Evolutionary conservation across 352 stramenopile genomes (phyloP).

Genomic region (Pythium phragmiticola): DNA sequence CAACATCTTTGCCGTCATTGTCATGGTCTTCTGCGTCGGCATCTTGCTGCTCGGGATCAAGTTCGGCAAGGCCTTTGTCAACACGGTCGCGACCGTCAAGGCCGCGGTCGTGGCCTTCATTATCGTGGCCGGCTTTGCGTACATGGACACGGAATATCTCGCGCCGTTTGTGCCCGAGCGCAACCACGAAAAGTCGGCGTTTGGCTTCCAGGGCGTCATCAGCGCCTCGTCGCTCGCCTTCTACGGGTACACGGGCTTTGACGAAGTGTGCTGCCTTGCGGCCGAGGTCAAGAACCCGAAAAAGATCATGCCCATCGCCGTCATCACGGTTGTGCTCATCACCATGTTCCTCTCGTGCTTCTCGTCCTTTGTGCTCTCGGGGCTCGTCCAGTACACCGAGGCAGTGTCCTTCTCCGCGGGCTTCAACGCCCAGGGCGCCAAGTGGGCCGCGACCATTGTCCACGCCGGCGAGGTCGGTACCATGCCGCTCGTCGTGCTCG

Average conservation of each 20-base stretch:
- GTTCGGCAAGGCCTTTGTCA: constrained; percentile 90
- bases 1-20: constrained; percentile 58
- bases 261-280: constrained; percentile 92
- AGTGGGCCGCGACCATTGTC: constrained; percentile 55
- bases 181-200: constrained; percentile 23
- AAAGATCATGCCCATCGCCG: constrained; percentile 73
- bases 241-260: constrained; percentile 95
- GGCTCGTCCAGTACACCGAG: constrained; percentile 48
- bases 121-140: constrained; percentile 81
- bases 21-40: constrained; percentile 69
- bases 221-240: constrained; percentile 84
- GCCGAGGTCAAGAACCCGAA: constrained; percentile 76
- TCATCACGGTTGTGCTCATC: constrained; percentile 77
- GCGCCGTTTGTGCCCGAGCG: constrained; percentile 73
- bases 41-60: constrained; percentile 82
- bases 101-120: constrained; percentile 90
- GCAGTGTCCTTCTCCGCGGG: constrained; percentile 38
- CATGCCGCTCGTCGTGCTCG: constrained; percentile 93
- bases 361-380: constrained; percentile 84
- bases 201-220: constrained; percentile 66
- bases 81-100: constrained; percentile 85
- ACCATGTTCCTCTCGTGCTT: constrained; percentile 77
- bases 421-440: constrained; percentile 37
- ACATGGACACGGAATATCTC: constrained; percentile 84
- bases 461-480: constrained; percentile 69